Percentiles rank a stretch among this genome's conserved stretches.
Evolutionary conservation across 108 stramenopile species (phyloP).

Genomic region (Mayamaea pseudoterrestris): DNA sequence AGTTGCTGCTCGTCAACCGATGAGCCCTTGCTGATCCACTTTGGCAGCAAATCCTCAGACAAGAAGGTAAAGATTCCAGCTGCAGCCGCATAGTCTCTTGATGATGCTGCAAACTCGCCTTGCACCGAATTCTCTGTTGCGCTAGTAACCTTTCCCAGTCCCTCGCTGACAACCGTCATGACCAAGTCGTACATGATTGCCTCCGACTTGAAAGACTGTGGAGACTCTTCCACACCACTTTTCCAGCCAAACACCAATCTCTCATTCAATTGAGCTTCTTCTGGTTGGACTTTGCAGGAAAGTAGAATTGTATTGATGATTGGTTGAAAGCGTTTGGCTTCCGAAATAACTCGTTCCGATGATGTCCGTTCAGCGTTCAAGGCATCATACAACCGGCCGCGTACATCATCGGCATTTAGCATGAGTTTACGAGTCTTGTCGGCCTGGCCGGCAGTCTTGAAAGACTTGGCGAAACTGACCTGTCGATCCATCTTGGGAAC

Average conservation of each 20-base stretch:
- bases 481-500: constrained; percentile 34
- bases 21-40: constrained; percentile 69
- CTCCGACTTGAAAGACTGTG: constrained; percentile 48
- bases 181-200: constrained; percentile 84
- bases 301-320: constrained; percentile 68
- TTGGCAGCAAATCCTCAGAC: constrained; percentile 52
- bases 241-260: constrained; percentile 36
- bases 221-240: constrained; percentile 61
- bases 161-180: constrained; percentile 58
- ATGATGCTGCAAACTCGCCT: constrained; percentile 69
- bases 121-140: constrained; percentile 60
- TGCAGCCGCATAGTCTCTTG: constrained; percentile 57
- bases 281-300: constrained; percentile 77
- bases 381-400: constrained; percentile 25
- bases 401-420: constrained; percentile 27
- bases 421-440: constrained; percentile 25
- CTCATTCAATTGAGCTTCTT: constrained; percentile 61
- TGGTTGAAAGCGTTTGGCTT: constrained; percentile 37
- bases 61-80: constrained; percentile 70
- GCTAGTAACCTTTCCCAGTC: constrained; percentile 53
- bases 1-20: constrained; percentile 46
- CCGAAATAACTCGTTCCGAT: constrained; percentile 34
- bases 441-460: constrained; percentile 32
- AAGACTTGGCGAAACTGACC: constrained; percentile 51
- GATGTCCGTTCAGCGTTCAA: constrained; percentile 19